phyloP scores from a whole-genome alignment of 2,329 filamentous ascomycete genomes.

The Phoma herbarum region DNA sequence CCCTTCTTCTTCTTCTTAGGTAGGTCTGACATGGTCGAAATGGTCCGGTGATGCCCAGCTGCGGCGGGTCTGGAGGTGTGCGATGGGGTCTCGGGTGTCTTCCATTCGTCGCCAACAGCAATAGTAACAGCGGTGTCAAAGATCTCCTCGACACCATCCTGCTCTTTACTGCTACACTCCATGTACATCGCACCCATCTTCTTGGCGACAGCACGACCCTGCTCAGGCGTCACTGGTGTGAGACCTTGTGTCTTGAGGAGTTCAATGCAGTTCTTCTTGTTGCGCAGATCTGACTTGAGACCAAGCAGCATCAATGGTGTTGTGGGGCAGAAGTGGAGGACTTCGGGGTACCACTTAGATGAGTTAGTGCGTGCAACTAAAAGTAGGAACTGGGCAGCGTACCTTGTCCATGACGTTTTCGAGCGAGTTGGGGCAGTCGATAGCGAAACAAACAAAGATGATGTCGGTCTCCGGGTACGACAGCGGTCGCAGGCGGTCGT shows the following conservation, averaged over 20 bases:
- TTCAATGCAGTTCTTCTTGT: slow-evolving; percentile 96
- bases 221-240: slow-evolving; percentile 90
- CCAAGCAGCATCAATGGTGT: slow-evolving; percentile 95
- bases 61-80: slow-evolving; percentile 27
- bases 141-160: slow-evolving; percentile 94
- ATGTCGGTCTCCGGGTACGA: slow-evolving; percentile 98
- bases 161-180: slow-evolving; percentile 98
- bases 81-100: slow-evolving; percentile 35
- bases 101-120: slow-evolving; percentile 76
- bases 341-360: slow-evolving; percentile 96
- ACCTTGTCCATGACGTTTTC: slow-evolving; percentile 99
- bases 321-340: slow-evolving; percentile 97
- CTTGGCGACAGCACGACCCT: slow-evolving; percentile 85
- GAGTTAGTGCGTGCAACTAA: slow-evolving; percentile 37
- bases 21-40: slow-evolving; percentile 35
- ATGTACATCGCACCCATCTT: slow-evolving; percentile 97
- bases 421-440: slow-evolving; percentile 96
- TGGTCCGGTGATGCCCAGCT: slow-evolving; percentile 25
- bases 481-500: slow-evolving; percentile 91
- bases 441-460: slow-evolving; percentile 98
- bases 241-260: slow-evolving; percentile 98
- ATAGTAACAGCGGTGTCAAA: slow-evolving; percentile 92
- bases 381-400: slow-evolving; percentile 37
- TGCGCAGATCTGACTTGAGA: slow-evolving; percentile 94
- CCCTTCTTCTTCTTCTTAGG: slow-evolving; percentile 49